A percentile compares a stretch with the other conserved stretches of the same genome.
These are phyloP conservation scores for Truncatella angustata DNA, from an alignment of 2,329 filamentous ascomycete species.

Conservation along the genomic window DNA sequence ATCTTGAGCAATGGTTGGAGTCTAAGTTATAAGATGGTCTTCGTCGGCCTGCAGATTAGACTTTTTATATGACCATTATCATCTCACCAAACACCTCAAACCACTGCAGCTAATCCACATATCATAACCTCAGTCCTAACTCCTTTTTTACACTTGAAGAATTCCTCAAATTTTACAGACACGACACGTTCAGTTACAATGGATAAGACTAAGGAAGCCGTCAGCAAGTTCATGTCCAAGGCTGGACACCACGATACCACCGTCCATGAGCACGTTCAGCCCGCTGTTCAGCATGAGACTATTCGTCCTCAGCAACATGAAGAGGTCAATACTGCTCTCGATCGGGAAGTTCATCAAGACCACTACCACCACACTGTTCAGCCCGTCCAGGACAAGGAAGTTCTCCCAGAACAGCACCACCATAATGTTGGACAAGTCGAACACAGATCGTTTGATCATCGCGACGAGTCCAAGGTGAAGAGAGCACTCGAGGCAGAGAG, in stretches of 20 bases:
- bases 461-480: conserved; percentile 47
- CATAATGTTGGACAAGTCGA: conserved; percentile 59
- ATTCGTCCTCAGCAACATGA: conserved; percentile 61
- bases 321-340: conserved; percentile 59
- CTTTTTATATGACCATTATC: no score
- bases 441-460: conserved; percentile 61
- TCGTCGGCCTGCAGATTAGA: no score
- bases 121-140: no score
- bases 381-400: conserved; percentile 44
- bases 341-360: conserved; percentile 69
- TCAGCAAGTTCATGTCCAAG: conserved; percentile 58
- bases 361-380: conserved; percentile 71
- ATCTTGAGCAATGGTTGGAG: no score
- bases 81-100: no score
- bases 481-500: conserved; percentile 50
- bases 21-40: no score
- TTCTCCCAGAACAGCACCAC: conserved; percentile 58
- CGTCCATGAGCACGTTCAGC: conserved; percentile 63
- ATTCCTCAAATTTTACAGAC: no score
- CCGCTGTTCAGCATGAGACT: conserved; percentile 59
- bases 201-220: conserved; percentile 63
- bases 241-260: conserved; percentile 68
- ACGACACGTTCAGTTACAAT: conserved; percentile 41
- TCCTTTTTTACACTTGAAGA: no score
- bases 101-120: no score